Evolutionary conservation across 257 asterid genomes (phyloP), one percentile per base, ranked within the genome.

Genomic region (Gentiana macrophylla): DNA sequence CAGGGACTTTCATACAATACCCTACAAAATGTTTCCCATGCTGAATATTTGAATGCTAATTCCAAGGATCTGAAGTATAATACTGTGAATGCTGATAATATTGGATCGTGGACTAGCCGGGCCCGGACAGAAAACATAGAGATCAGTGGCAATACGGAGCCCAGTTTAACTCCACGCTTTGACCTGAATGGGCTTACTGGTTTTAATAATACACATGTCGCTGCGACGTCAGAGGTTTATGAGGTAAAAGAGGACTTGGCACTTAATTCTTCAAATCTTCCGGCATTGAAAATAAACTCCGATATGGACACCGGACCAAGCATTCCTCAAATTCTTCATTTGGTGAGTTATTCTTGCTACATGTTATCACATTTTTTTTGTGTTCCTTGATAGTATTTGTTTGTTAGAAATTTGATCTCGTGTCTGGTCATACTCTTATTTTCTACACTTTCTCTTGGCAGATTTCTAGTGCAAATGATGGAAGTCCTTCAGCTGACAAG

Each of bases 291-390:
- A 59, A 59, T 75, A 59, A 83, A 76, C 74, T 64, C 80, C 62
- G 69, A 79, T 69, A 53, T 77, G 34, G 91, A 80, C 67, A 56
- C 70, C 38, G 99, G 84, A 53, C 95, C 90, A 12, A 92, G 97
- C 70, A 88, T 92, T 76, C 97, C 97, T 52, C 95, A 88, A 79
- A 74, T 92, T 72, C 96, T 92, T 72, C 97, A 92, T 80, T 52
- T 79, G 78, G 99, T 92, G 71, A 80, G 96, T 62, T 64, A 43
- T 44, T 53, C 45, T 55, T 55, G 3, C 12, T 8, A 50, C 38
- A 38, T 24, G 33, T 24, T 37, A 9, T 43, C 55, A 5, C 55
- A 8, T 11, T 12, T 6, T 47, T 38, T 55, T 34, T 12, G n/a
- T 12, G 10, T 12, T 43, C 15, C 46, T 41, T 41, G 46, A 15